Conservation (phyloP, 495 filamentous ascomycete genomes). For the Opeltia flavorubescens region DNA sequence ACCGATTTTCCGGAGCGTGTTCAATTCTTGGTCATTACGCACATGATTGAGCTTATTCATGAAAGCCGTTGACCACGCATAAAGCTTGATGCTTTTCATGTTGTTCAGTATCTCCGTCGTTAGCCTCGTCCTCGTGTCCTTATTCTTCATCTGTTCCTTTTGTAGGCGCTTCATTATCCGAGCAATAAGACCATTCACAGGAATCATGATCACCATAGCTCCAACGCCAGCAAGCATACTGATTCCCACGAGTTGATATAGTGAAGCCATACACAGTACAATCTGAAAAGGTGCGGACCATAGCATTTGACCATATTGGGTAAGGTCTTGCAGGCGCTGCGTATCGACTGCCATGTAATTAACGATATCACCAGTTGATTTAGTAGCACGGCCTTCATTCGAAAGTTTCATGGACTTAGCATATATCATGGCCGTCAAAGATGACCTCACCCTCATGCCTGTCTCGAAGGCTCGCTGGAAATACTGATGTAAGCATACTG, state of each 20-base stretch:
- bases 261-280: constrained; percentile 78
- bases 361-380: constrained; percentile 95
- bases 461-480: constrained; percentile 91
- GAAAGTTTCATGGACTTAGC: constrained; percentile 78
- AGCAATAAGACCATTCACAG: constrained; percentile 87
- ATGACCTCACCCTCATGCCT: constrained; percentile 89
- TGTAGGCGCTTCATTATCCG: constrained; percentile 87
- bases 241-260: constrained; percentile 83
- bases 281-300: constrained; percentile 98
- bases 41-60: constrained; percentile 94
- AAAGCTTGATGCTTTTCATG: constrained; percentile 98
- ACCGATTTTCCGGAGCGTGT: constrained; percentile 91
- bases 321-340: constrained; percentile 85
- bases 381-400: constrained; percentile 79
- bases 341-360: constrained; percentile 98
- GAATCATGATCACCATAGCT: constrained; percentile 96
- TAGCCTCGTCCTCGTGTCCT: constrained; percentile 80
- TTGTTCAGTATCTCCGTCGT: constrained; percentile 99
- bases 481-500: constrained; percentile 75
- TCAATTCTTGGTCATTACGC: constrained; percentile 86
- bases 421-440: constrained; percentile 82
- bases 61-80: constrained; percentile 93
- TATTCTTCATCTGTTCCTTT: constrained; percentile 97
- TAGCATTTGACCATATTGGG: constrained; percentile 86
- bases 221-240: constrained; percentile 96